Evolutionary conservation across 2,329 filamentous ascomycete genomes (phyloP).

Genomic region (Cladosporium sp.): DNA sequence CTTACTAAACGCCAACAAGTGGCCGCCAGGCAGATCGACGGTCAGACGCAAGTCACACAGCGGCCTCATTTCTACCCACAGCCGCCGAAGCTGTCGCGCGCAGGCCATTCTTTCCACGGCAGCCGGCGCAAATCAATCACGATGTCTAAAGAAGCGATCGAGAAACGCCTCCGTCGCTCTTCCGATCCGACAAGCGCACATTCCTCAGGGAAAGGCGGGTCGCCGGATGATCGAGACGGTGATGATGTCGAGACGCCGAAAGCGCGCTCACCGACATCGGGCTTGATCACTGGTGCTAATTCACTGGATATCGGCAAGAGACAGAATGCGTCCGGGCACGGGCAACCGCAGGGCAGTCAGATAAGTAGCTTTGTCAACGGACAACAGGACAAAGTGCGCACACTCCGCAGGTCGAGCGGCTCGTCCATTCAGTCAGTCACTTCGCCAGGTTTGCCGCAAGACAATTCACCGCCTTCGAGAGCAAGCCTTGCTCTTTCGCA

Average conservation of each 20-base stretch:
- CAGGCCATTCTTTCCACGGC: slow-evolving; percentile 36
- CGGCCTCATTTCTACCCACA: slow-evolving; percentile 57
- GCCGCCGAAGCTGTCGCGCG: slow-evolving; percentile 51
- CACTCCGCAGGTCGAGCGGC: slow-evolving; percentile 24
- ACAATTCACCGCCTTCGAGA: slow-evolving; percentile 38
- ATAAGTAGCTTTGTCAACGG: not conserved
- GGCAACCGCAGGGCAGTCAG: not conserved
- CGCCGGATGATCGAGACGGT: not conserved
- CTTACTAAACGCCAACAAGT: slow-evolving; percentile 37
- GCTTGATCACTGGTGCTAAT: slow-evolving; percentile 14
- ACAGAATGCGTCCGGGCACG: not conserved
- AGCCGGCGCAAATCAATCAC: slow-evolving; percentile 9
- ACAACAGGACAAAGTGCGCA: slow-evolving; percentile 1
- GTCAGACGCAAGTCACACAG: slow-evolving; percentile 35
- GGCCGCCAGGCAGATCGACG: slow-evolving; percentile 33
- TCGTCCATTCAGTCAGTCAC: slow-evolving; percentile 19
- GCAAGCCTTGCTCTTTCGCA: slow-evolving; percentile 65
- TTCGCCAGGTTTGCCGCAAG: slow-evolving; percentile 24
- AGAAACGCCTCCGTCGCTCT: slow-evolving; percentile 8
- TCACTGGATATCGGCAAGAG: slow-evolving; percentile 15
- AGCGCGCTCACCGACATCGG: slow-evolving; percentile 15
- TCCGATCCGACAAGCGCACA: slow-evolving; percentile 7
- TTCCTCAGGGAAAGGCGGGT: not conserved
- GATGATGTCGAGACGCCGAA: slow-evolving; percentile 13
- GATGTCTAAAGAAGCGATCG: slow-evolving; percentile 6